These are phyloP conservation scores for Calonectria pteridis DNA, from an alignment of 2,329 filamentous ascomycete species.

Conservation along the genomic window DNA sequence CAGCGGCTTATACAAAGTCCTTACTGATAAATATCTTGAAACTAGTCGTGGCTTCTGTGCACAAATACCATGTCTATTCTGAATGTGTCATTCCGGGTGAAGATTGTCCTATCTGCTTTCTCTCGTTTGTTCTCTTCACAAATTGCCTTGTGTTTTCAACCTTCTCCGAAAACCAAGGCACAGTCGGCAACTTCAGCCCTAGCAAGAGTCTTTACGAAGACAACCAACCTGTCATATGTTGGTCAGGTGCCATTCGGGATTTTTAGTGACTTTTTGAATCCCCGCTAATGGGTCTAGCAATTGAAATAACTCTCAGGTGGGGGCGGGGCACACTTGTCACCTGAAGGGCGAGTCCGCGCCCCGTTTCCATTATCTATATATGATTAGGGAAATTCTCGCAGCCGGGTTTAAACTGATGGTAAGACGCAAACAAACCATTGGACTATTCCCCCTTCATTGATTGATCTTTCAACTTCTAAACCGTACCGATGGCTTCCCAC, in stretches of 20 bases:
- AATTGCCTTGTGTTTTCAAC: neutral
- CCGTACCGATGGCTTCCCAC: conserved; percentile 31
- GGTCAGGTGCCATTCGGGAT: neutral
- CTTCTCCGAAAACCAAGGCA: neutral
- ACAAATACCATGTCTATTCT: neutral
- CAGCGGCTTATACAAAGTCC: neutral
- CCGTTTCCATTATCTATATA: neutral
- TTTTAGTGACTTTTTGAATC: neutral
- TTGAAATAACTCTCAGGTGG: neutral
- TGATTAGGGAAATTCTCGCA: neutral
- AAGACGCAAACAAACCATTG: neutral
- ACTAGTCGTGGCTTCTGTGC: neutral
- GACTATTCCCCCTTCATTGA: too few relatives aligned
- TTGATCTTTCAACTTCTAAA: neutral
- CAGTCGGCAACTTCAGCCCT: neutral
- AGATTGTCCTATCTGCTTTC: neutral
- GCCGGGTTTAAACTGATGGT: neutral
- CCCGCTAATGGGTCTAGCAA: neutral
- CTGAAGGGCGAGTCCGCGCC: neutral
- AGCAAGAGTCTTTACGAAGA: neutral
- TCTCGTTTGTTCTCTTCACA: neutral
- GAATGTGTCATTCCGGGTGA: neutral
- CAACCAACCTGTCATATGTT: neutral
- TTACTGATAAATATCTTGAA: neutral
- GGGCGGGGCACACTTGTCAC: conserved; percentile 19